Conservation (phyloP, 108 stramenopile genomes). For the Stephanodiscus minutulus region DNA sequence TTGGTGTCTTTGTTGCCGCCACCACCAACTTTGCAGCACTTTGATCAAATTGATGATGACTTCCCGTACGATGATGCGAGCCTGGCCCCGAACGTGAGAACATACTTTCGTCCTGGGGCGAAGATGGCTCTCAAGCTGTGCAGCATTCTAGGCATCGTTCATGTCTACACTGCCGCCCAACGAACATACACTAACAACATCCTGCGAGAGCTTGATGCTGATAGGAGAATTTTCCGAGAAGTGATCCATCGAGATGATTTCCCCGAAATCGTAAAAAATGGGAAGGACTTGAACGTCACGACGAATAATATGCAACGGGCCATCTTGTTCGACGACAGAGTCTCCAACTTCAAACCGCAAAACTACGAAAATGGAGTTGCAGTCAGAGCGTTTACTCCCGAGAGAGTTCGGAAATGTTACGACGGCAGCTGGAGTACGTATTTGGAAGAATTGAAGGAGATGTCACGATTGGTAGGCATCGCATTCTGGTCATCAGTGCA, state of each 20-base stretch:
- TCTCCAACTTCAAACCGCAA: conserved; percentile 43
- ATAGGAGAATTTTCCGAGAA: conserved; percentile 18
- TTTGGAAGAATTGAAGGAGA: conserved; percentile 34
- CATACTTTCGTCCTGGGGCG: conserved; percentile 52
- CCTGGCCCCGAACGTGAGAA: conserved; percentile 43
- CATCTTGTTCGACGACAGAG: conserved; percentile 46
- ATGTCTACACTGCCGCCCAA: conserved; percentile 53
- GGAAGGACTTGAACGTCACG: conserved; percentile 47
- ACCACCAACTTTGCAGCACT: conserved; percentile 14
- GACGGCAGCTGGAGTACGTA: conserved; percentile 24
- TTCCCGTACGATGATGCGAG: conserved; percentile 35
- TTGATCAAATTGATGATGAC: conserved; percentile 57
- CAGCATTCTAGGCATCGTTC: conserved; percentile 16
- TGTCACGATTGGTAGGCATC: conserved; percentile 39
- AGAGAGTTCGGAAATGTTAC: conserved; percentile 17
- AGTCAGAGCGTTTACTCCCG: conserved; percentile 25
- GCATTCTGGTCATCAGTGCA: conserved; percentile 34
- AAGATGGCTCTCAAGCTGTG: conserved; percentile 24
- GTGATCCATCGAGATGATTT: conserved; percentile 44
- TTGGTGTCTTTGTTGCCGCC: conserved; percentile 5
- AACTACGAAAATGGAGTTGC: conserved; percentile 41
- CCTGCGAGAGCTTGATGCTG: conserved; percentile 31
- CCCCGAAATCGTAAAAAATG: conserved; percentile 36
- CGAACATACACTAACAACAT: conserved; percentile 44
- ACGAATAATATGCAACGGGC: conserved; percentile 32